phyloP scores from a whole-genome alignment of 148 eudicot genomes.

The Rheum nobile region DNA sequence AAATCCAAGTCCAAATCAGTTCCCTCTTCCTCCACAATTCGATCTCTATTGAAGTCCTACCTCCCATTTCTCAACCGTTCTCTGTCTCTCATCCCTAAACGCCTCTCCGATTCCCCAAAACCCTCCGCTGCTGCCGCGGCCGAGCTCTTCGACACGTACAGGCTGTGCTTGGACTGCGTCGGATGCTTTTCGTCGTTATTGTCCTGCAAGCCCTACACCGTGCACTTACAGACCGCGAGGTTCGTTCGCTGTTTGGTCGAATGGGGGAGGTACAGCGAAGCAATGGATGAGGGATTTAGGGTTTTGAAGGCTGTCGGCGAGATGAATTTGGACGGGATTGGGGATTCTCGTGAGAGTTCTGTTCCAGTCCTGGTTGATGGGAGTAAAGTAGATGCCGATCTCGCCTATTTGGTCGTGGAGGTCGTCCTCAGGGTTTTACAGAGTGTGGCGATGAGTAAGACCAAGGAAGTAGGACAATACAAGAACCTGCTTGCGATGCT shows the following conservation, averaged over 20 bases:
- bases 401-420: conserved; percentile 46
- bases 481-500: conserved; percentile 31
- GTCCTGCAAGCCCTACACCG: conserved; percentile 36
- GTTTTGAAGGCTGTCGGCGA: conserved; percentile 35
- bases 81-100: conserved; percentile 47
- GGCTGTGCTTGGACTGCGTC: conserved; percentile 45
- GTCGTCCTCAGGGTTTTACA: conserved; percentile 39
- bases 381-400: conserved; percentile 24
- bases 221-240: conserved; percentile 45
- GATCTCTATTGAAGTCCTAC: conserved; percentile 49
- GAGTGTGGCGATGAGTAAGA: conserved; percentile 33
- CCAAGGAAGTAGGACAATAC: conserved; percentile 37
- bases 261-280: conserved; percentile 53
- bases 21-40: conserved; percentile 15
- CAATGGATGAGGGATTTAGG: conserved; percentile 34
- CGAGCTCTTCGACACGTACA: conserved; percentile 32
- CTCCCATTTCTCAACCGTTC: conserved; percentile 36
- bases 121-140: conserved; percentile 9
- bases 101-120: conserved; percentile 47
- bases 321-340: conserved; percentile 14
- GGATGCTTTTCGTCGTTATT: conserved; percentile 33
- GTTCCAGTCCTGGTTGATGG: conserved; percentile 27
- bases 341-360: conserved; percentile 10
- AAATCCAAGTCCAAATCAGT: conserved; percentile 12
- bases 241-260: conserved; percentile 40